Evolutionary conservation across 2,329 filamentous ascomycete species (phyloP).

Genomic region (Ophiostoma pallidulum): DNA sequence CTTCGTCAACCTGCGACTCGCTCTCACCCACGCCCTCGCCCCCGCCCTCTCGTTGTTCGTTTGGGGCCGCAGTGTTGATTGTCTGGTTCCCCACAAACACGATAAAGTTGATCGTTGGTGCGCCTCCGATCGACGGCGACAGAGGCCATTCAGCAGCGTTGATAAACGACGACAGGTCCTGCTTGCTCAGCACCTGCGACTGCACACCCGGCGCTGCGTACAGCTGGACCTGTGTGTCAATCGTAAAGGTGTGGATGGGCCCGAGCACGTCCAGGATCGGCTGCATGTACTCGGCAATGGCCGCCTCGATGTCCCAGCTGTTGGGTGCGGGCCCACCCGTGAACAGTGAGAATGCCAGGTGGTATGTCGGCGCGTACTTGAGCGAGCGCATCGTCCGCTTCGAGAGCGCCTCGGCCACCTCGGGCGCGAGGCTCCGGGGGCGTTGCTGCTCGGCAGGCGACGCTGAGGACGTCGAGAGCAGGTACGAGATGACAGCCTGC

Average conservation of each 20-base stretch:
- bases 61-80: conserved; percentile 36
- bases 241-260: conserved; percentile 86
- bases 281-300: conserved; percentile 69
- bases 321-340: conserved; percentile 69
- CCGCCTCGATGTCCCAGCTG: conserved; percentile 81
- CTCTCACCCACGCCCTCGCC: neutral
- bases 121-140: conserved; percentile 83
- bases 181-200: conserved; percentile 60
- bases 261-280: conserved; percentile 72
- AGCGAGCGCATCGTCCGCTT: conserved; percentile 75
- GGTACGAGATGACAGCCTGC: conserved; percentile 71
- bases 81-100: conserved; percentile 77
- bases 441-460: conserved; percentile 31
- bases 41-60: neutral
- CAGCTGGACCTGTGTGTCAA: conserved; percentile 92
- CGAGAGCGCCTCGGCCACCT: conserved; percentile 46
- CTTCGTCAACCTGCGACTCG: too few species aligned
- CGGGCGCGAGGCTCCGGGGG: conserved; percentile 37
- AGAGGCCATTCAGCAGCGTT: conserved; percentile 97
- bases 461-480: conserved; percentile 52
- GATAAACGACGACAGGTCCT: conserved; percentile 88
- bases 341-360: conserved; percentile 92
- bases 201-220: conserved; percentile 67
- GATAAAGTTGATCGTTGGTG: conserved; percentile 93
- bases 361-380: conserved; percentile 88